These are phyloP conservation scores for Dalbergia oliveri DNA, from an alignment of 306 rosid genomes.

Conservation along the genomic window DNA sequence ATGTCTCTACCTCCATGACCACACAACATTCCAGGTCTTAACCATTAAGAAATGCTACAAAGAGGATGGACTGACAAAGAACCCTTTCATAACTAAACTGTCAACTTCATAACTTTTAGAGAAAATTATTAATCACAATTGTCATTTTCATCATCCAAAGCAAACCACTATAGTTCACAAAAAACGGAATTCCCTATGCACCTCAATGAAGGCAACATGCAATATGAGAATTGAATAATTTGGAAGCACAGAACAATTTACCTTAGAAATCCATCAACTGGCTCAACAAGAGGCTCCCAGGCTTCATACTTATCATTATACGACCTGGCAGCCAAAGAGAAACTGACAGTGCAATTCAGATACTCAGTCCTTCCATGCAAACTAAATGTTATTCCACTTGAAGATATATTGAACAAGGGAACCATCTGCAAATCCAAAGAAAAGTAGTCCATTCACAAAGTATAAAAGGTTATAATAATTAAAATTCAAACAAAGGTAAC, in stretches of 20 bases:
- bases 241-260: conserved; percentile 35
- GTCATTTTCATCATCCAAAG: conserved; percentile 26
- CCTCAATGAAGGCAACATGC: conserved; percentile 30
- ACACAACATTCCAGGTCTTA: neutral
- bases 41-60: conserved; percentile 4
- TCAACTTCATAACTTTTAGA: too few relatives aligned
- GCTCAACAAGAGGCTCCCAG: conserved; percentile 98
- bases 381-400: conserved; percentile 74
- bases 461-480: conserved; percentile 15
- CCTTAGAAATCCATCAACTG: conserved; percentile 92
- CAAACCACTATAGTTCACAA: neutral
- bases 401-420: conserved; percentile 92
- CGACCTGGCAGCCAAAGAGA: conserved; percentile 90
- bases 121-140: neutral
- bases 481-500: conserved; percentile 22
- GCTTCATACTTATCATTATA: conserved; percentile 90
- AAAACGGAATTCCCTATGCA: conserved; percentile 12
- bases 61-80: neutral
- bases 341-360: conserved; percentile 73
- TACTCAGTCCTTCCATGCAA: conserved; percentile 82
- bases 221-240: conserved; percentile 1
- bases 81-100: neutral
- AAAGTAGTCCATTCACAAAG: conserved; percentile 28
- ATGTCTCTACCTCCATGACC: neutral
- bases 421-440: conserved; percentile 79